These are phyloP conservation scores for Hypericum androsaemum DNA, from an alignment of 345 rosid species.

Conservation along the genomic window DNA sequence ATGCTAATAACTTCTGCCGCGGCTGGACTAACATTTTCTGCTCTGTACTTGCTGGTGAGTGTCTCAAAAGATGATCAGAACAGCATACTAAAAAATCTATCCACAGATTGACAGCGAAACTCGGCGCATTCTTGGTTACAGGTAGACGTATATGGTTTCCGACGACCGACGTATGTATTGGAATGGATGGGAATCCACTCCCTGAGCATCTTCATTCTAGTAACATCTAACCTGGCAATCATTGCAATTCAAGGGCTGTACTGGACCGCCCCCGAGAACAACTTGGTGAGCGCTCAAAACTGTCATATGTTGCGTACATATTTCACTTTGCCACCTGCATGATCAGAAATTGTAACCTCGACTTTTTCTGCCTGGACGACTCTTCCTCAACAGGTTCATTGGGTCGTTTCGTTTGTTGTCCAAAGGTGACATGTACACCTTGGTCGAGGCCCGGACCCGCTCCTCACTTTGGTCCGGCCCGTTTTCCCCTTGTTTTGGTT, in stretches of 20 bases:
- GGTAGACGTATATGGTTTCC: slow-evolving; percentile 32
- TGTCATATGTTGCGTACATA: not conserved
- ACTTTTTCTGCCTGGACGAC: slow-evolving; percentile 2
- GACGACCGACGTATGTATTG: slow-evolving; percentile 16
- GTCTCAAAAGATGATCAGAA: not conserved
- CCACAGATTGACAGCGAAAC: not conserved
- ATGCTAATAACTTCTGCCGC: slow-evolving; percentile 35
- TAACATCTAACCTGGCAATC: slow-evolving; percentile 29
- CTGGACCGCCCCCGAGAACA: slow-evolving; percentile 24
- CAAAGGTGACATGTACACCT: slow-evolving; percentile 7
- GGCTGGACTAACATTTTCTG: slow-evolving; percentile 31
- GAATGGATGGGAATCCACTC: slow-evolving; percentile 47
- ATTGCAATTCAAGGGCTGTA: slow-evolving; percentile 34
- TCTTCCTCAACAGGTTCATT: slow-evolving; percentile 25
- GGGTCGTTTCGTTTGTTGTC: slow-evolving; percentile 19
- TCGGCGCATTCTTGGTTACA: slow-evolving; percentile 1
- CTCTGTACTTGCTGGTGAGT: slow-evolving; percentile 31
- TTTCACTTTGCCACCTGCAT: not conserved
- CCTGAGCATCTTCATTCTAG: slow-evolving; percentile 26
- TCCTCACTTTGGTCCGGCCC: too few relatives aligned
- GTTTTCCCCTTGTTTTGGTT: too few relatives aligned
- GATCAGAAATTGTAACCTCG: not conserved
- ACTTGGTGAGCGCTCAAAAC: slow-evolving; percentile 20
- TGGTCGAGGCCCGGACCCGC: not conserved
- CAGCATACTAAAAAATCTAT: not conserved